phyloP scores from a whole-genome alignment of 495 filamentous ascomycete species.

The Talaromyces trachyspermus region DNA sequence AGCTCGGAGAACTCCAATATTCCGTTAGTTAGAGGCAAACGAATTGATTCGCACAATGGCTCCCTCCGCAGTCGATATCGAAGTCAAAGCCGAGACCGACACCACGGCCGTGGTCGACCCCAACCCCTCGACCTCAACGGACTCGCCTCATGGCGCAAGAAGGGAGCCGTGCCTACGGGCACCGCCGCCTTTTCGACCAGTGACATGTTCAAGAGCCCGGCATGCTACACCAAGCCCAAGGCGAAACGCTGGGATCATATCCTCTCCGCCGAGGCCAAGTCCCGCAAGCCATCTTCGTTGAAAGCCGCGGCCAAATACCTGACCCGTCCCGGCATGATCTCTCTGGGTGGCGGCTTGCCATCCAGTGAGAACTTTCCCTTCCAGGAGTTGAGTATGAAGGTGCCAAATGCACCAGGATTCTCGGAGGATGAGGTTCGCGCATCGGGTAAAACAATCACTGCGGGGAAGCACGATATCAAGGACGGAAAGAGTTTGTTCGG shows the following conservation, averaged over 20 bases:
- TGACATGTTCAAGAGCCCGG: slow-evolving; percentile 74
- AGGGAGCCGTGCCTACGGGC: slow-evolving; percentile 62
- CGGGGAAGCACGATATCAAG: slow-evolving; percentile 76
- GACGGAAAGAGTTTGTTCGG: slow-evolving; percentile 57
- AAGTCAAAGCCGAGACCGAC: slow-evolving; percentile 30
- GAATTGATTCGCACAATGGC: slow-evolving; percentile 24
- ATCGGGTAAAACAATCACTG: slow-evolving; percentile 46
- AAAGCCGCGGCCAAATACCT: slow-evolving; percentile 74
- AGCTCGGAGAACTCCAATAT: no score
- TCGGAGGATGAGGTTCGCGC: slow-evolving; percentile 53
- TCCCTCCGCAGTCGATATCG: slow-evolving; percentile 34
- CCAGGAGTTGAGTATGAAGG: slow-evolving; percentile 58
- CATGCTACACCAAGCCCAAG: slow-evolving; percentile 59
- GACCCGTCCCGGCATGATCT: slow-evolving; percentile 70
- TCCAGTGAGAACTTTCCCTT: slow-evolving; percentile 86
- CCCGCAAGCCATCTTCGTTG: slow-evolving; percentile 53
- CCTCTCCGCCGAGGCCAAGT: slow-evolving; percentile 33
- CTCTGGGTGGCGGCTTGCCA: slow-evolving; percentile 86
- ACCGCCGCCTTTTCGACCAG: slow-evolving; percentile 70
- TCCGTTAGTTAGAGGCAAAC: no score
- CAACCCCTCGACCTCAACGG: slow-evolving; percentile 64
- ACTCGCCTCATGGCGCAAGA: slow-evolving; percentile 60
- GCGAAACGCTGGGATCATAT: slow-evolving; percentile 73
- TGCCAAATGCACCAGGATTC: slow-evolving; percentile 61
- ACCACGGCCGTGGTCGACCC: slow-evolving; percentile 35